These are phyloP conservation scores for Thermoascus crustaceus DNA, from an alignment of 2,329 filamentous ascomycete species.

Conservation along the genomic window DNA sequence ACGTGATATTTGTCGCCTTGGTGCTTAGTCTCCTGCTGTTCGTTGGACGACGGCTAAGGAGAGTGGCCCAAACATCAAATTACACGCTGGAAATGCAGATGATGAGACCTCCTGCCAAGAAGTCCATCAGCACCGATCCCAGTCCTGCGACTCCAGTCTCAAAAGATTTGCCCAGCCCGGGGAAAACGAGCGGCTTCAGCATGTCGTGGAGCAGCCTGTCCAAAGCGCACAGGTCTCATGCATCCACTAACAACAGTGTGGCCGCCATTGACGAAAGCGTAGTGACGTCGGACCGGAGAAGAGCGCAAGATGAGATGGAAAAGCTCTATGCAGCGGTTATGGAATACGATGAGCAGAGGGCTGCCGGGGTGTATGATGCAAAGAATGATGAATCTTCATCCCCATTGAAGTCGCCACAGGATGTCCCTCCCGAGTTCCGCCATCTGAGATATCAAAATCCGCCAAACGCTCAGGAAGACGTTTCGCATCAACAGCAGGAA, in stretches of 20 bases:
- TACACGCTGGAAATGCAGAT: conserved; percentile 49
- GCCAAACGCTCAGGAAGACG: too few relatives aligned
- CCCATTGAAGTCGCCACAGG: conserved; percentile 15
- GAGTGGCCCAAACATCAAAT: conserved; percentile 45
- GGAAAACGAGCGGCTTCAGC: conserved; percentile 27
- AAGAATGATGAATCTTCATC: conserved; percentile 20
- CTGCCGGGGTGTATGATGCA: conserved; percentile 15
- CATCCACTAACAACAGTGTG: conserved; percentile 52
- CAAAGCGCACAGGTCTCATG: conserved; percentile 26
- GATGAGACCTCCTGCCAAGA: conserved; percentile 37
- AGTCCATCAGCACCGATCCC: conserved; percentile 21
- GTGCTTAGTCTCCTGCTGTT: conserved; percentile 59
- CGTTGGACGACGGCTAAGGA: conserved; percentile 50
- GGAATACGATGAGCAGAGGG: conserved; percentile 64
- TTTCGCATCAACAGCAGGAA: too few relatives aligned
- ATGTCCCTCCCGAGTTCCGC: conserved; percentile 20
- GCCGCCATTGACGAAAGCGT: conserved; percentile 68
- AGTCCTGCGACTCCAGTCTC: conserved; percentile 27
- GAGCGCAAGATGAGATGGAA: conserved; percentile 76
- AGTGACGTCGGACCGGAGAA: conserved; percentile 63
- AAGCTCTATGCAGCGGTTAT: conserved; percentile 86
- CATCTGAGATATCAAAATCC: too few relatives aligned
- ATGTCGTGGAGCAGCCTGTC: conserved; percentile 32
- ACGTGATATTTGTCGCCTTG: conserved; percentile 67
- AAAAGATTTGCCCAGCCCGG: conserved; percentile 26